Evolutionary conservation across 2,329 filamentous ascomycete genomes (phyloP), one percentile per base, ranked within the genome.

Genomic region (Fusarium albidum): DNA sequence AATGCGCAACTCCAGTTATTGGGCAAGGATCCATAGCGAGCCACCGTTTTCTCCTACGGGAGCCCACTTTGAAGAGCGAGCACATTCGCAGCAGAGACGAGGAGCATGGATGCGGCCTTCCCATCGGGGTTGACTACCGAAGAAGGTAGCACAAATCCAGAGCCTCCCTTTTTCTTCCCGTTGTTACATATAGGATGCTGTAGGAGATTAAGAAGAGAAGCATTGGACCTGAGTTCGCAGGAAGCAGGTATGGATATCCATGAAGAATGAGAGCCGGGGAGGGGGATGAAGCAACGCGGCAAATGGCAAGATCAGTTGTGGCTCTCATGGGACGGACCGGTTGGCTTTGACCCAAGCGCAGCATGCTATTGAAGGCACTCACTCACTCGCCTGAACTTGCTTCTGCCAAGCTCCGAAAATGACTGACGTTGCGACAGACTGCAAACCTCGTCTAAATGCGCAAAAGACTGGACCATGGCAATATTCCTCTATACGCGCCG

Each of bases 41-140:
- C 29, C 59, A 60, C 52, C 59, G 51, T 48, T 63, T 58, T 62
- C 26, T 35, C 58, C 51, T 55, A 48, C 42, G 15, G 34, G 17
- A 45, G 26, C 26, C 42, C 38, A 37, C 44, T 40, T 38, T 39
- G 17, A 34, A 45, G 42, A 28, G 48, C 39, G 14, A 47, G 31
- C 17, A 45, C 42, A 29, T 39, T 9, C 18, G 33, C 12, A 35
- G 13, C 3, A 34, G 39, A 45, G 26, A 44, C 49, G 39, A n/a
- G 52, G 55, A 62, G 48, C 51, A 63, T 53, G 59, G 49, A 18
- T 57, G 44, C 25, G 37, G 40, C 37, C 32, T 44, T 33, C 42
- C 29, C 35, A 14, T 43, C 42, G 40, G 41, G 15, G 11, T 50
- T 39, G 45, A 54, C 49, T 55, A 40, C 55, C 51, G 10, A 44